phyloP scores from a whole-genome alignment of 2,329 filamentous ascomycete genomes.

The Xylaria arbuscula region DNA sequence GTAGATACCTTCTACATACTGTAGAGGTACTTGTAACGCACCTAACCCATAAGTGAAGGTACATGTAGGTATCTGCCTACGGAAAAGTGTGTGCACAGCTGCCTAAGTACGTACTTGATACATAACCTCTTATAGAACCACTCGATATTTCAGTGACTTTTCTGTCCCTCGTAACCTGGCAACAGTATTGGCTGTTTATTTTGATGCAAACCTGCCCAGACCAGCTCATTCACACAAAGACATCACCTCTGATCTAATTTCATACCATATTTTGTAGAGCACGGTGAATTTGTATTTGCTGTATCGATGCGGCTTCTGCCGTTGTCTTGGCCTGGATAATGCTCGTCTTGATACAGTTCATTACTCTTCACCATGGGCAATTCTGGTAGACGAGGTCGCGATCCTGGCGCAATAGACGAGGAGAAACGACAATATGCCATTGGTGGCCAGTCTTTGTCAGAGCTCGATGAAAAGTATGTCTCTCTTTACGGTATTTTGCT shows the following conservation, averaged over 20 bases:
- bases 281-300: background rate
- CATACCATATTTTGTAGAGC: background rate
- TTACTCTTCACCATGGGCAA: conserved; percentile 50
- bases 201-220: background rate
- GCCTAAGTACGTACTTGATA: background rate
- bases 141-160: background rate
- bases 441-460: conserved; percentile 54
- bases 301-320: background rate
- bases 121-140: background rate
- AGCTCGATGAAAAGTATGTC: conserved; percentile 59
- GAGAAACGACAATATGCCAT: conserved; percentile 63
- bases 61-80: background rate
- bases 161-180: background rate
- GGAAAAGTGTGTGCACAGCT: background rate
- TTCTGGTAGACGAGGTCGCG: conserved; percentile 45
- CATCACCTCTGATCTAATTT: background rate
- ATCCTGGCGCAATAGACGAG: conserved; percentile 60
- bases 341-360: no score
- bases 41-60: background rate
- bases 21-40: no score
- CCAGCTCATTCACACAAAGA: background rate
- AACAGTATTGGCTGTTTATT: background rate
- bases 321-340: background rate
- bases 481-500: background rate
- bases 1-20: no score